Conservation (phyloP, 2,329 filamentous ascomycete species). For the Pestalotiopsis sp. region DNA sequence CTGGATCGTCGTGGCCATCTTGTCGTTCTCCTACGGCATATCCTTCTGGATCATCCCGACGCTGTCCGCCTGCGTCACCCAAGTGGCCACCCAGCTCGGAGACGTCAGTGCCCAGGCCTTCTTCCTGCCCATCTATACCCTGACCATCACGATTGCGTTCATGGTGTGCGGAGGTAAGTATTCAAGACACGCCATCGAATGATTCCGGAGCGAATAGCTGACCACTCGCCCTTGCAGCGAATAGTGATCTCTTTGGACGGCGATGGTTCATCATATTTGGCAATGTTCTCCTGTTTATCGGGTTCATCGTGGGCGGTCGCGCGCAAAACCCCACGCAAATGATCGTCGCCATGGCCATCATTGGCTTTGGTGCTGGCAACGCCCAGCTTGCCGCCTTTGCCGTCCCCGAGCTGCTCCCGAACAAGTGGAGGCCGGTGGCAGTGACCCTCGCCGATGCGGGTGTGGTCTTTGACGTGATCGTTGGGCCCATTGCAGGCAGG, state of each 20-base stretch:
- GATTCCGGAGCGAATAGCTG: slow-evolving; percentile 26
- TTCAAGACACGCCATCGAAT: neutral
- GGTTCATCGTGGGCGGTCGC: slow-evolving; percentile 39
- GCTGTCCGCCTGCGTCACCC: slow-evolving; percentile 31
- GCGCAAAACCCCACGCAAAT: slow-evolving; percentile 41
- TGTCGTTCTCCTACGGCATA: slow-evolving; percentile 38
- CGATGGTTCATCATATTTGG: slow-evolving; percentile 47
- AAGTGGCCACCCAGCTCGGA: slow-evolving; percentile 37
- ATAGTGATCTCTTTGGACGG: slow-evolving; percentile 50
- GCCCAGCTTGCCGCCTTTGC: slow-evolving; percentile 48
- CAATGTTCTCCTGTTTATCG: slow-evolving; percentile 41
- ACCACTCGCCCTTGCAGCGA: slow-evolving; percentile 28
- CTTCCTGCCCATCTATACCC: slow-evolving; percentile 40
- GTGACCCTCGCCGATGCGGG: slow-evolving; percentile 45
- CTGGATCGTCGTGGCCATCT: slow-evolving; percentile 40
- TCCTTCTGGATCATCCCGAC: slow-evolving; percentile 42
- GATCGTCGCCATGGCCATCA: slow-evolving; percentile 41
- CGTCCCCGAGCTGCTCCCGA: slow-evolving; percentile 49
- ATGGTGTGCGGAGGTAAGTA: slow-evolving; percentile 35
- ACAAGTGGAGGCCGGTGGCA: slow-evolving; percentile 49
- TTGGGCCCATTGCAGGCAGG: slow-evolving; percentile 47
- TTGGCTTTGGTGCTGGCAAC: slow-evolving; percentile 47
- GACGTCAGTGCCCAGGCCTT: slow-evolving; percentile 33
- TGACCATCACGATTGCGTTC: slow-evolving; percentile 44
- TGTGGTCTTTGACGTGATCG: slow-evolving; percentile 46